Evolutionary conservation across 179 eudicot genomes (phyloP).

Genomic region (Silene coronaria): DNA sequence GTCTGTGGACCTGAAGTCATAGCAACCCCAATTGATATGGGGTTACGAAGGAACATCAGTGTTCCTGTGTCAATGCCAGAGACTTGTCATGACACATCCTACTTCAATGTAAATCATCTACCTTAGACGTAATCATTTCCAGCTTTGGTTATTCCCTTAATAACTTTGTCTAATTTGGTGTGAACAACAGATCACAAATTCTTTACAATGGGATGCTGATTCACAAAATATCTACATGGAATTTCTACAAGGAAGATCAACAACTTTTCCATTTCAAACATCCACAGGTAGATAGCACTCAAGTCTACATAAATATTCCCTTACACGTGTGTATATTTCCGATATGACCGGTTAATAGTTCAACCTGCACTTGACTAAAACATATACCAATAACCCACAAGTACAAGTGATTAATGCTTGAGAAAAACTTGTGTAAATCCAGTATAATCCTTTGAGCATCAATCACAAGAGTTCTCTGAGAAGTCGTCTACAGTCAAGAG

Average conservation of each 20-base stretch:
- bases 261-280: conserved; percentile 46
- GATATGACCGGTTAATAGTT: background rate
- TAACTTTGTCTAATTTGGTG: conserved; percentile 12
- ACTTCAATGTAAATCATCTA: conserved; percentile 43
- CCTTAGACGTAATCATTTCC: background rate
- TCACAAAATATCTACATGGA: conserved; percentile 58
- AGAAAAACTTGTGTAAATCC: conserved; percentile 1
- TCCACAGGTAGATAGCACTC: conserved; percentile 53
- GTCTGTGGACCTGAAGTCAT: conserved; percentile 39
- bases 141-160: conserved; percentile 7
- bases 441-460: conserved; percentile 8
- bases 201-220: conserved; percentile 60
- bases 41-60: conserved; percentile 45
- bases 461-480: conserved; percentile 5
- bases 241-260: conserved; percentile 56
- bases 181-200: conserved; percentile 49
- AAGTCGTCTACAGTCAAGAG: background rate
- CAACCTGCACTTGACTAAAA: background rate
- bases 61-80: conserved; percentile 54
- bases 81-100: conserved; percentile 48
- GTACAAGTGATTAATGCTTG: background rate
- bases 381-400: background rate
- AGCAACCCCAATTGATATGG: conserved; percentile 36
- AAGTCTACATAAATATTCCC: conserved; percentile 7
- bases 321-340: background rate